Evolutionary conservation across 345 rosid genomes (phyloP), one percentile per base, ranked within the genome.

Genomic region (Acer yangbiense): DNA sequence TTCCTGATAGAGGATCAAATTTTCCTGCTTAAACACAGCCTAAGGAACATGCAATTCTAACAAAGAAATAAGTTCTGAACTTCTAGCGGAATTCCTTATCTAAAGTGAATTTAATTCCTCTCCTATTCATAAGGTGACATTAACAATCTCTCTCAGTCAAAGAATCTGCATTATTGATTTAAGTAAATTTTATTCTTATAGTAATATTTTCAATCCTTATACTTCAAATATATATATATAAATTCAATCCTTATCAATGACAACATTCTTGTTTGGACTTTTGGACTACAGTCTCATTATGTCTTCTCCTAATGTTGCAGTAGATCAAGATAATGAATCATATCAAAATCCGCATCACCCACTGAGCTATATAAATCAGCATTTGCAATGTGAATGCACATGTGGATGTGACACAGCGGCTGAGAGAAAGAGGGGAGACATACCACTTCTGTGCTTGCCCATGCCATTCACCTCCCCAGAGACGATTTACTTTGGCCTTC

Each of bases 401-500:
- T 29, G 61, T 5, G 6, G 3, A 11, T 32, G 16, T 20, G 27
- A 17, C 61, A 67, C 9, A 55, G 23, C 4, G 17, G 25, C 23
- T 44, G 74, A 12, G 61, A 44, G 62, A 74, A 66, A 25, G 43
- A 50, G 65, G 65, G 64, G 75, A 65, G n/a, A 79, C 81, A 16
- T 75, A 93, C 99, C 99, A 96, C 81, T 95, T 96, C 72, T 93
- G 97, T 1, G 99, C 99, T 77, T 95, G 97, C 46, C 99, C 99
- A 65, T 95, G 99, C 99, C 99, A 96, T 88, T 96, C 97, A 69
- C 99, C 99, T 18, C 98, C 95, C 99, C 99, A 96, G 1, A 96
- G 91, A 72, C 98, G 95, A 83, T 96, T 96, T 72, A 96, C 99
- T 68, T 96, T 96, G 72, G 99, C 88, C 89, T 93, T 91, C 74